Conservation (phyloP, 139 green algal genomes). For the Haematococcus sp. region DNA sequence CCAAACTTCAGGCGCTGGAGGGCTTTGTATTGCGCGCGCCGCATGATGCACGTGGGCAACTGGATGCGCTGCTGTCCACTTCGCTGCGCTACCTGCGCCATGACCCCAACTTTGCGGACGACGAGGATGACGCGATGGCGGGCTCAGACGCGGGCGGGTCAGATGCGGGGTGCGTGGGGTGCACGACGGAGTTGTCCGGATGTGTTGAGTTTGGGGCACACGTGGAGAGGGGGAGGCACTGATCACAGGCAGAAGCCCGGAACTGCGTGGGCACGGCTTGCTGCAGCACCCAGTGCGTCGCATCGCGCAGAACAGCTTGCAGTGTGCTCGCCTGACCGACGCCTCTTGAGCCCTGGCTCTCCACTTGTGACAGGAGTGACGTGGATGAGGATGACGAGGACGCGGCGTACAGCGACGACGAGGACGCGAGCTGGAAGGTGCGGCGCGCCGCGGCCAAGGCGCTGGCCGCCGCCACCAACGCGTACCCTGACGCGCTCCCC, state of each 20-base stretch:
- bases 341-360: too few relatives aligned
- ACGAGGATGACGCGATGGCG: conserved; percentile 59
- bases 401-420: conserved; percentile 89
- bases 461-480: conserved; percentile 57
- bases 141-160: conserved; percentile 34
- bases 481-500: conserved; percentile 63
- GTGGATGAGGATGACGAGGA: conserved; percentile 27
- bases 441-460: conserved; percentile 68
- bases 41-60: conserved; percentile 36
- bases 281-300: too few relatives aligned
- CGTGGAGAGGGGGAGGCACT: too few relatives aligned
- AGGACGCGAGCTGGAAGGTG: conserved; percentile 97
- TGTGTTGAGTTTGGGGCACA: too few relatives aligned
- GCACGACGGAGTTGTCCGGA: neutral
- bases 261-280: too few relatives aligned
- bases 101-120: conserved; percentile 92
- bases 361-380: neutral
- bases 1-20: conserved; percentile 88
- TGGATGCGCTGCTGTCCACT: conserved; percentile 41
- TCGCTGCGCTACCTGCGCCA: conserved; percentile 65
- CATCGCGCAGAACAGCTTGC: too few relatives aligned
- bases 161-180: too few relatives aligned
- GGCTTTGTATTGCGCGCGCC: conserved; percentile 76
- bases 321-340: too few relatives aligned
- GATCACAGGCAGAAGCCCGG: too few relatives aligned